phyloP scores from a whole-genome alignment of 441 rosid genomes.

The Bruguiera hainesii region DNA sequence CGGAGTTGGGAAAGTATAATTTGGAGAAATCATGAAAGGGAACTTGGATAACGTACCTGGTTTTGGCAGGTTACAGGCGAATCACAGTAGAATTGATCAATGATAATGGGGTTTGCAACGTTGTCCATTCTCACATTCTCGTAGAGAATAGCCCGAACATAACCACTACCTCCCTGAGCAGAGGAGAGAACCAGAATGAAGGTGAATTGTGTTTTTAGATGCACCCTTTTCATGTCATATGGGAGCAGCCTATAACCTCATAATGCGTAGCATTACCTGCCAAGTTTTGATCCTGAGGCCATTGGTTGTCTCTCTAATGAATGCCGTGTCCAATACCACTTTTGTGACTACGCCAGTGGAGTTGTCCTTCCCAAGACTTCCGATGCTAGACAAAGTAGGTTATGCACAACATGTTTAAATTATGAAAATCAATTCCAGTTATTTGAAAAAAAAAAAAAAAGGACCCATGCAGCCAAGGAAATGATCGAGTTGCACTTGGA shows the following conservation, averaged over 20 bases:
- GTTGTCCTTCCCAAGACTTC: conserved; percentile 89
- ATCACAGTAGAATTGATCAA: conserved; percentile 97
- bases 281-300: conserved; percentile 96
- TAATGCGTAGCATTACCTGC: conserved; percentile 55
- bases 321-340: conserved; percentile 87
- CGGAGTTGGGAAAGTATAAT: neutral
- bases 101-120: conserved; percentile 83
- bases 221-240: neutral
- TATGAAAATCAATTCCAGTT: too few species aligned
- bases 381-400: conserved; percentile 51
- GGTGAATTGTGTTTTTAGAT: neutral
- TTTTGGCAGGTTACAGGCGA: conserved; percentile 75
- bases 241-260: neutral
- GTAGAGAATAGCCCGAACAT: conserved; percentile 74
- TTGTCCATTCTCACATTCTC: conserved; percentile 81
- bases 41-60: conserved; percentile 50
- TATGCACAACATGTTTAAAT: neutral
- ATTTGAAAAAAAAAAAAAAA: too few species aligned
- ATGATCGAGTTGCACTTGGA: neutral
- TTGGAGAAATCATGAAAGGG: conserved; percentile 1
- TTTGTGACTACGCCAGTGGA: conserved; percentile 67
- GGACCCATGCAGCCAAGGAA: neutral
- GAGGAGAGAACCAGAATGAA: conserved; percentile 14
- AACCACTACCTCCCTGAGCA: conserved; percentile 81
- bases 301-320: conserved; percentile 67